A percentile compares a stretch with the other conserved stretches of the same genome.
Conservation (phyloP, 768 basidiomycete genomes). For the Asterophora lycoperdoides region DNA sequence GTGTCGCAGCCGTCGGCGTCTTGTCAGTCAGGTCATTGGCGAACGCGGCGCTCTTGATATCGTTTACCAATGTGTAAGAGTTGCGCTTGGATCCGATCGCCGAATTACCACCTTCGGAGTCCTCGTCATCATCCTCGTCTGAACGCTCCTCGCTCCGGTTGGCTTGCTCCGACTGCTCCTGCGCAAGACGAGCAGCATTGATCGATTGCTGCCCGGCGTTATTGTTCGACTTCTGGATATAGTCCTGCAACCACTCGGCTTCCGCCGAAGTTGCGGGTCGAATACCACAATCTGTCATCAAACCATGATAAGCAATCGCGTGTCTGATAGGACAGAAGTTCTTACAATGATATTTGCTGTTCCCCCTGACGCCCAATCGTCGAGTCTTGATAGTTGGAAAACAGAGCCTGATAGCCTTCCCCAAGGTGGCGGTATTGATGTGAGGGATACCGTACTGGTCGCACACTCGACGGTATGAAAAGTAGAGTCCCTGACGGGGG, state of each 20-base stretch:
- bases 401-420: constrained; percentile 90
- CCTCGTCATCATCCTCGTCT: constrained; percentile 85
- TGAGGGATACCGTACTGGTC: constrained; percentile 92
- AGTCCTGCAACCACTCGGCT: constrained; percentile 89
- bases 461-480: constrained; percentile 87
- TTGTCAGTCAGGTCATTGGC: constrained; percentile 73
- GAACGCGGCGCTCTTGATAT: constrained; percentile 55
- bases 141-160: constrained; percentile 66
- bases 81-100: constrained; percentile 66
- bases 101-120: constrained; percentile 69
- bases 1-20: constrained; percentile 76
- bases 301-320: constrained; percentile 28
- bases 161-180: constrained; percentile 60
- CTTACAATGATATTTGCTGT: constrained; percentile 95
- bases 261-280: constrained; percentile 87
- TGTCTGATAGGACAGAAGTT: constrained; percentile 28
- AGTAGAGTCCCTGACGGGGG: constrained; percentile 89
- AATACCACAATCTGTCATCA: constrained; percentile 78
- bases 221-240: constrained; percentile 88
- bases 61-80: constrained; percentile 62
- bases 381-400: constrained; percentile 95
- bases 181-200: constrained; percentile 68
- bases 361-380: constrained; percentile 86
- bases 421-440: constrained; percentile 93
- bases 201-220: constrained; percentile 71